Evolutionary conservation across 345 rosid genomes (phyloP).

Genomic region (Durio zibethinus): DNA sequence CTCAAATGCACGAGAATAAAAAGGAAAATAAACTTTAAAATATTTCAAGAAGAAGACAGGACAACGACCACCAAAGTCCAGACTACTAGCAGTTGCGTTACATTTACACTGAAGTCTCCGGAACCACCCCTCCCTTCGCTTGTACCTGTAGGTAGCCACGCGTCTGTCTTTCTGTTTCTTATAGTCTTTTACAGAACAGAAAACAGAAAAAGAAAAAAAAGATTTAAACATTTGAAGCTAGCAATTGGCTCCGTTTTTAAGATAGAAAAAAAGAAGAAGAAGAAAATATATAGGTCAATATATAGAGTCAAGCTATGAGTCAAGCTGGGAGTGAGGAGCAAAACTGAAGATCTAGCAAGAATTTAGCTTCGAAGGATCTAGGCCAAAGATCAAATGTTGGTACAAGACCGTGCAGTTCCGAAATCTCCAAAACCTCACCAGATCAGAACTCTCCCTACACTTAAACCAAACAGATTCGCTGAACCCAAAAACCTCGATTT

Average conservation of each 20-base stretch:
- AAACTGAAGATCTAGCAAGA: slow-evolving; percentile 8
- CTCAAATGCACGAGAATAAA: not conserved
- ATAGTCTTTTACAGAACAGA: not conserved
- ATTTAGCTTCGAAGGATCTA: not conserved
- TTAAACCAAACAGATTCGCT: slow-evolving; percentile 49
- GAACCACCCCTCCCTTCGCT: slow-evolving; percentile 11
- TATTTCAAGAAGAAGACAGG: slow-evolving; percentile 22
- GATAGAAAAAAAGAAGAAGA: not conserved
- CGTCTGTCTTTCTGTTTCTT: not conserved
- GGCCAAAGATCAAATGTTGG: slow-evolving; percentile 54
- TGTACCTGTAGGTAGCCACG: slow-evolving; percentile 30
- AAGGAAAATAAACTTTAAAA: not conserved
- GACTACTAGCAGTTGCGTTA: slow-evolving; percentile 15
- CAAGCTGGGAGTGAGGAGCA: not conserved
- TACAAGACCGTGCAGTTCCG: slow-evolving; percentile 62
- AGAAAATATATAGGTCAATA: too few relatives aligned
- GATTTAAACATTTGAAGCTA: not conserved
- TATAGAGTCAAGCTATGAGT: slow-evolving; percentile 7
- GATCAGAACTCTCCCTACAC: slow-evolving; percentile 47
- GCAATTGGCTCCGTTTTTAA: not conserved
- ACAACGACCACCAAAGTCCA: slow-evolving; percentile 18
- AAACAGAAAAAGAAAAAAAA: not conserved
- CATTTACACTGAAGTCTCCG: slow-evolving; percentile 29
- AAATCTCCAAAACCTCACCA: slow-evolving; percentile 49
- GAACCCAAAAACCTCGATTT: slow-evolving; percentile 74